Evolutionary conservation across 2,329 filamentous ascomycete genomes (phyloP).

Genomic region (Pseudocercospora crystallina): DNA sequence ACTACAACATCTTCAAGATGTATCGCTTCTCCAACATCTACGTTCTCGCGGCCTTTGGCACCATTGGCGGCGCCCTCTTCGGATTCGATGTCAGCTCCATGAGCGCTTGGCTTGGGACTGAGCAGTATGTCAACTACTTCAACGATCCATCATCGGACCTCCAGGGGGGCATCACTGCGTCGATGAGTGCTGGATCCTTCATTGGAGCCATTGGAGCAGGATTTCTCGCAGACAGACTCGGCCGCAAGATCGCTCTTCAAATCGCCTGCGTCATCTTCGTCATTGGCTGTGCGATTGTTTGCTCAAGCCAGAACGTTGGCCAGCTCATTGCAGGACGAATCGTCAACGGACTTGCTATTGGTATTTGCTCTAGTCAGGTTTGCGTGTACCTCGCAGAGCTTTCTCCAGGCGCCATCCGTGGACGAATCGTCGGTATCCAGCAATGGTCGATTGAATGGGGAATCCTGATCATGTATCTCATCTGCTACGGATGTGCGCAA

Average conservation of each 20-base stretch:
- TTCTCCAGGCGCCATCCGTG: constrained; percentile 56
- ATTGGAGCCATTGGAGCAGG: constrained; percentile 61
- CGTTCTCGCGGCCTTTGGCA: constrained; percentile 55
- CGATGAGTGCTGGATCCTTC: constrained; percentile 69
- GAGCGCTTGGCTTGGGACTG: constrained; percentile 59
- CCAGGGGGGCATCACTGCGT: constrained; percentile 67
- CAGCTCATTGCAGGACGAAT: constrained; percentile 70
- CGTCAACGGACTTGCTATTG: constrained; percentile 69
- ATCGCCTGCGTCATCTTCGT: constrained; percentile 44
- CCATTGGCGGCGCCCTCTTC: constrained; percentile 67
- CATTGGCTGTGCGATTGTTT: constrained; percentile 62
- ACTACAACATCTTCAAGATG: constrained; percentile 22
- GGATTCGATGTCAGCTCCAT: constrained; percentile 71
- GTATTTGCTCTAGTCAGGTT: constrained; percentile 68
- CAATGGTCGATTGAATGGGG: constrained; percentile 69
- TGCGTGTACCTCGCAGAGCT: constrained; percentile 64
- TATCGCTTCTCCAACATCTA: constrained; percentile 50
- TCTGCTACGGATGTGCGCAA: constrained; percentile 61
- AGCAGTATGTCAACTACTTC: constrained; percentile 71
- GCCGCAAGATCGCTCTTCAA: constrained; percentile 54
- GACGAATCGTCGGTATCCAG: constrained; percentile 68
- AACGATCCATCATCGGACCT: constrained; percentile 55
- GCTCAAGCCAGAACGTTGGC: constrained; percentile 61
- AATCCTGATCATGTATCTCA: constrained; percentile 67
- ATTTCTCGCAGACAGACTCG: constrained; percentile 56